Evolutionary conservation across 306 rosid genomes (phyloP), one percentile per base, ranked within the genome.

Genomic region (Quillaja saponaria): DNA sequence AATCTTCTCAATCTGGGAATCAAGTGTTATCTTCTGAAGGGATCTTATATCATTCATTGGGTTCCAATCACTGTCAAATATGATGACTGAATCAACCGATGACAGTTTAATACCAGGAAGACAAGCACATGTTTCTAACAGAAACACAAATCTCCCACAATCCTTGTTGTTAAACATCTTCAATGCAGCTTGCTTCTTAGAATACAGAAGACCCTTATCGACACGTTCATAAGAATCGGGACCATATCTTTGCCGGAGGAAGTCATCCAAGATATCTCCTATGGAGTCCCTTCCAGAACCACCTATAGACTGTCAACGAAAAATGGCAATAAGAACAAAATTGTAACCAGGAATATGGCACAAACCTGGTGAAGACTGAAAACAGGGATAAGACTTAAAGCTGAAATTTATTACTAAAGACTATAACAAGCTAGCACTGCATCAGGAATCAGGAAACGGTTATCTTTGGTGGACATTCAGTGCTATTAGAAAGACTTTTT

Each of bases 21-120:
- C 89, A 31, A 92, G 69, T 53, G 94, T 74, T 46, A 92, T 57
- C 80, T 63, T 92, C 59, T 87, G 99, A 75, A 92, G 85, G 49
- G 90, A 82, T 63, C 77, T 87, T 71, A 89, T 64, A 78, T 88
- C 96, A 78, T 74, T 86, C 71, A 81, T 45, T 9, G 95, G 96
- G 56, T 75, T 81, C 99, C 85, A 89, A 63, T 92, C 96, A 76
- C 99, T 89, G 57, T 87, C 87, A 80, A 63, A 89, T 74, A 92
- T 84, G 64, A 92, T 78, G 69, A 85, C 62, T 53, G 66, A 34
- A 77, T 89, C 94, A 64, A 89, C 72, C 5, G 96, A 84, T 9
- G 89, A 84, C 67, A 92, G 71, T 60, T 83, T 89, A 54, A 89
- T 76, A 79, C 80, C 84, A 10, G 79, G 50, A 66, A 17, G 67